Evolutionary conservation across 345 rosid genomes (phyloP).

Genomic region (Heritiera fomes): DNA sequence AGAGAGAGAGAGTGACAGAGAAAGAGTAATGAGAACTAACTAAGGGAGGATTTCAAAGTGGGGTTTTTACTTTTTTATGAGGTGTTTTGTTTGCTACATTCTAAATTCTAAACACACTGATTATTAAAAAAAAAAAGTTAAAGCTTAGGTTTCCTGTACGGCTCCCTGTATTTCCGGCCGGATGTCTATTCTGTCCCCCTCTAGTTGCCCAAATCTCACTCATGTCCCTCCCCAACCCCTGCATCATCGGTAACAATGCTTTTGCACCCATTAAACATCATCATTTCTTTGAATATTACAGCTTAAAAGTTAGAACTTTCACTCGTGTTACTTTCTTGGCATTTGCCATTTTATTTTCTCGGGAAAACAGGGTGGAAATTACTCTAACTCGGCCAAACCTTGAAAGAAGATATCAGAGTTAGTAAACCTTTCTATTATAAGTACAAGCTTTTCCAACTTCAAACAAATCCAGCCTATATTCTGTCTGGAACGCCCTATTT

Average conservation of each 20-base stretch:
- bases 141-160: constrained; percentile 31
- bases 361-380: neutral
- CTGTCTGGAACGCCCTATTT: neutral
- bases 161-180: constrained; percentile 58
- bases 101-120: neutral
- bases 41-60: neutral
- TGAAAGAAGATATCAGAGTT: neutral
- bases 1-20: constrained; percentile 17
- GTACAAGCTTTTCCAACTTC: constrained; percentile 1
- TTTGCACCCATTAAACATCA: neutral
- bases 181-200: constrained; percentile 67
- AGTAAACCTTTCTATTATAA: neutral
- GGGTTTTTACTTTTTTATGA: neutral
- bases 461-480: constrained; percentile 6
- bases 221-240: constrained; percentile 25
- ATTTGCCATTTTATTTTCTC: neutral
- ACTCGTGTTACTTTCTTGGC: neutral
- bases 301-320: neutral
- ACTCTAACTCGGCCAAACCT: constrained; percentile 17
- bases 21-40: neutral
- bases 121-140: neutral
- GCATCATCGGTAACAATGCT: neutral
- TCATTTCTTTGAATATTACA: neutral
- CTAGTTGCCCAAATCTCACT: constrained; percentile 37
- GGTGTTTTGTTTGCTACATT: constrained; percentile 17